phyloP scores from a whole-genome alignment of 2,329 filamentous ascomycete genomes.

The Plectosphaerella plurivora region DNA sequence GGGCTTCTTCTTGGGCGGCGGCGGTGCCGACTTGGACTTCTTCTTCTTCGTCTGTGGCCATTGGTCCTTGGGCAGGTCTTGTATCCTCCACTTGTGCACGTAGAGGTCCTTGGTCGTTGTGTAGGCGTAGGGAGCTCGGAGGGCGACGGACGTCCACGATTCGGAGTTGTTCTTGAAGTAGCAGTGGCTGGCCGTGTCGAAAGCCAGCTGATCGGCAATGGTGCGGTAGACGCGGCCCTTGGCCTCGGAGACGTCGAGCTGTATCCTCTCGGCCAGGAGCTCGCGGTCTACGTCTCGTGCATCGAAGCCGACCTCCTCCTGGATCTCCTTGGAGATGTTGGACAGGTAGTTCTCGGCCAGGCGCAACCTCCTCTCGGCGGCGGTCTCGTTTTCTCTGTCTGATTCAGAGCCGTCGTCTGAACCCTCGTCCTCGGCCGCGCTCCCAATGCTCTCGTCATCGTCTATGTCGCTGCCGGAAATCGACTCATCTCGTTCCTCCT shows the following conservation, averaged over 20 bases:
- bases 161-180: conserved; percentile 76
- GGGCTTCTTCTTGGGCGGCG: conserved; percentile 57
- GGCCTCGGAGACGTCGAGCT: conserved; percentile 86
- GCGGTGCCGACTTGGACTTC: conserved; percentile 51
- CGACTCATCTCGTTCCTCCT: conserved; percentile 60
- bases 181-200: conserved; percentile 61
- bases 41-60: conserved; percentile 53
- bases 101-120: conserved; percentile 82
- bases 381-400: conserved; percentile 80
- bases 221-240: conserved; percentile 86
- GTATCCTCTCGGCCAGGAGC: conserved; percentile 81
- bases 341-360: conserved; percentile 91
- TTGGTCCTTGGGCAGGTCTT: conserved; percentile 57
- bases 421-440: conserved; percentile 37
- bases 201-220: conserved; percentile 69
- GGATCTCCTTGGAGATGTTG: conserved; percentile 72
- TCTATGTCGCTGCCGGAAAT: conserved; percentile 82
- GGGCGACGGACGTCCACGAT: conserved; percentile 73
- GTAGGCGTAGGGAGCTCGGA: conserved; percentile 77
- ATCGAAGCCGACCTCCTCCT: conserved; percentile 84
- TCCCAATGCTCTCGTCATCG: conserved; percentile 48
- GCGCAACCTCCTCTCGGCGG: conserved; percentile 78
- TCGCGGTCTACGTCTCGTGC: conserved; percentile 91
- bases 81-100: conserved; percentile 86
- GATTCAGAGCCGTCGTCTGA: conserved; percentile 51